Evolutionary conservation across 2,329 filamentous ascomycete genomes (phyloP), one percentile per base, ranked within the genome.

Genomic region (Hyphodiscus sp.): DNA sequence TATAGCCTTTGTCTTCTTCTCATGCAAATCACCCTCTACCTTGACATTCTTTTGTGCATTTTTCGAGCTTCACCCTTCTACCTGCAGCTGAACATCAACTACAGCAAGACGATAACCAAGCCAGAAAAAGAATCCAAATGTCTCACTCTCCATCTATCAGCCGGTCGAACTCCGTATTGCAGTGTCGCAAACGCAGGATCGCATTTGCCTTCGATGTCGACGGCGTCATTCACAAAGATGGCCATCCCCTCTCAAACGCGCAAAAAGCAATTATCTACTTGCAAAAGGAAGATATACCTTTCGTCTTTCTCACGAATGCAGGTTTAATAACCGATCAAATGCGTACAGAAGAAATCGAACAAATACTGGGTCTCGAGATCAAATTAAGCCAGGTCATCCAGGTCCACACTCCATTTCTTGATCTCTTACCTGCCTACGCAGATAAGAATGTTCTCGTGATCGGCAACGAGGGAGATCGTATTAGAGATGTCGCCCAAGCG

Each of bases 181-280:
- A 26, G 23, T 8, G 5, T 38, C 33, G 33, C 2, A 26, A 26
- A 26, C 33, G 33, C 33, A 29, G 15, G 16, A 38, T 48, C 18
- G 83, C 83, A 8, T 90, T 89, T 59, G 85, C 82, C 63, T 91
- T 90, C 59, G 86, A 90, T 68, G 83, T 84, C 58, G 81, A 89
- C 62, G 85, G 85, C 73, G 85, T 89, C 52, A 75, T 89, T 30
- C 83, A 87, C 56, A 83, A 87, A 70, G 83, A 83, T 63, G 82
- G 83, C 70, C 74, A 82, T 51, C 71, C 84, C 52, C 86, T 87
- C 58, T 81, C 81, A 33, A 77, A 86, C 70, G 84, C 82, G 56
- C 73, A 77, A 63, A 76, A 79, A 56, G 78, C 80, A 7, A 76
- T 87, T 41, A 77, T 82, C 66, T 84, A 86, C 68, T 75, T 87